phyloP scores from a whole-genome alignment of 176 grass and related monocot species.

The Aegilops longissima region DNA sequence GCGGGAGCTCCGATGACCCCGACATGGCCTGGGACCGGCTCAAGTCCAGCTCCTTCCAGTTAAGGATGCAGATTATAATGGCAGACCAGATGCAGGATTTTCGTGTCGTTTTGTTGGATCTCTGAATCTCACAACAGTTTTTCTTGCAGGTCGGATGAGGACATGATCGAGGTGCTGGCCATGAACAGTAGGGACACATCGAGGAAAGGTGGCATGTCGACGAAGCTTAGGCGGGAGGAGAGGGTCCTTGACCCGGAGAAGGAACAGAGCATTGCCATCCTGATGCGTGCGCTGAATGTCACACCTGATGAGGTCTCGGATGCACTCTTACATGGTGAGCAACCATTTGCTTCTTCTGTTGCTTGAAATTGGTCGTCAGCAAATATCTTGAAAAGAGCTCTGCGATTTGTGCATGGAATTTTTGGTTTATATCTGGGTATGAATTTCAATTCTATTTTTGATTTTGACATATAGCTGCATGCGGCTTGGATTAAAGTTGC shows the following conservation, averaged over 20 bases:
- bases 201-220: slow-evolving; percentile 40
- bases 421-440: not conserved
- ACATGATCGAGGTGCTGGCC: slow-evolving; percentile 91
- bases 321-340: slow-evolving; percentile 70
- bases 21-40: slow-evolving; percentile 83
- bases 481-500: not conserved
- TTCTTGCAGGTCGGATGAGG: slow-evolving; percentile 74
- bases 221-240: slow-evolving; percentile 59
- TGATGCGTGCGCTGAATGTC: slow-evolving; percentile 90
- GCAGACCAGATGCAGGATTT: not conserved
- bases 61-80: slow-evolving; percentile 25
- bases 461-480: not conserved
- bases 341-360: not conserved
- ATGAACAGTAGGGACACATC: slow-evolving; percentile 43
- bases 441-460: not conserved
- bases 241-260: slow-evolving; percentile 91
- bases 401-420: not conserved
- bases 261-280: slow-evolving; percentile 95
- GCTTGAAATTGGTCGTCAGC: not conserved
- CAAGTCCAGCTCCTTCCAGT: slow-evolving; percentile 95
- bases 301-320: slow-evolving; percentile 76
- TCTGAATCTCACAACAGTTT: not conserved
- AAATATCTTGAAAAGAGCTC: not conserved
- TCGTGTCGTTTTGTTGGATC: not conserved
- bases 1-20: slow-evolving; percentile 56